Percentiles rank a stretch among this genome's conserved stretches.
Evolutionary conservation across 2,329 filamentous ascomycete species (phyloP).

Genomic region (Aciculosporium take): DNA sequence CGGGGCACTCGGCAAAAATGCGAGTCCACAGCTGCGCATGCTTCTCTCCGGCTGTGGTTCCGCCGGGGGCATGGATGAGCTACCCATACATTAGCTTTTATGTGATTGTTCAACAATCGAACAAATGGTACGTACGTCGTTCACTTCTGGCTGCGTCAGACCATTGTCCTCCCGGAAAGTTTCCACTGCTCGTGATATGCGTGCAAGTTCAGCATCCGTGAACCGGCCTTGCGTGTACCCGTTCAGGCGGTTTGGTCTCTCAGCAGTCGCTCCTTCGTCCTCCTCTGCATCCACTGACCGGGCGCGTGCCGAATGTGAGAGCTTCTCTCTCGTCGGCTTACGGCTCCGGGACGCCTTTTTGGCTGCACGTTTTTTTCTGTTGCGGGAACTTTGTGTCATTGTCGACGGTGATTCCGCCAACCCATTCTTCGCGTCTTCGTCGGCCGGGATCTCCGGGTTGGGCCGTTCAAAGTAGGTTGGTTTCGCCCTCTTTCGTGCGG

Average conservation of each 20-base stretch:
- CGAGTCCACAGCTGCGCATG: constrained; percentile 34
- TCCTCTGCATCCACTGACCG: constrained; percentile 10
- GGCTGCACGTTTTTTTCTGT: constrained; percentile 16
- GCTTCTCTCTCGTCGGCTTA: constrained; percentile 8
- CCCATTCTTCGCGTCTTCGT: constrained; percentile 9
- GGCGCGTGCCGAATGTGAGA: constrained; percentile 12
- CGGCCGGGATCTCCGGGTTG: constrained; percentile 9
- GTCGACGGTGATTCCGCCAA: constrained; percentile 19
- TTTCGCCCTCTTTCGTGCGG: constrained; percentile 33
- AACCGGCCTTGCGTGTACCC: constrained; percentile 27
- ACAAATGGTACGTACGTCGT: constrained; percentile 23
- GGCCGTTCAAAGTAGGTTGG: constrained; percentile 28
- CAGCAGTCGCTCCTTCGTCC: constrained; percentile 7
- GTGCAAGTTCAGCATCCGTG: constrained; percentile 26
- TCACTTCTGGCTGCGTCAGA: constrained; percentile 31
- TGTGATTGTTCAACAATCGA: not conserved
- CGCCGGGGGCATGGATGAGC: constrained; percentile 23
- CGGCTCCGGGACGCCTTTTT: constrained; percentile 12
- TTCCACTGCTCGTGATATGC: constrained; percentile 28
- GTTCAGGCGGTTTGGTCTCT: constrained; percentile 13
- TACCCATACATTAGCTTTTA: constrained; percentile 7
- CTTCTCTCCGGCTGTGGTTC: constrained; percentile 20
- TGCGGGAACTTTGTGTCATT: constrained; percentile 16
- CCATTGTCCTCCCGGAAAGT: constrained; percentile 28
- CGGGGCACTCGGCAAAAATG: constrained; percentile 33